Evolutionary conservation across 2,329 filamentous ascomycete genomes (phyloP), one percentile per base, ranked within the genome.

Genomic region (Colletotrichum kahawae): DNA sequence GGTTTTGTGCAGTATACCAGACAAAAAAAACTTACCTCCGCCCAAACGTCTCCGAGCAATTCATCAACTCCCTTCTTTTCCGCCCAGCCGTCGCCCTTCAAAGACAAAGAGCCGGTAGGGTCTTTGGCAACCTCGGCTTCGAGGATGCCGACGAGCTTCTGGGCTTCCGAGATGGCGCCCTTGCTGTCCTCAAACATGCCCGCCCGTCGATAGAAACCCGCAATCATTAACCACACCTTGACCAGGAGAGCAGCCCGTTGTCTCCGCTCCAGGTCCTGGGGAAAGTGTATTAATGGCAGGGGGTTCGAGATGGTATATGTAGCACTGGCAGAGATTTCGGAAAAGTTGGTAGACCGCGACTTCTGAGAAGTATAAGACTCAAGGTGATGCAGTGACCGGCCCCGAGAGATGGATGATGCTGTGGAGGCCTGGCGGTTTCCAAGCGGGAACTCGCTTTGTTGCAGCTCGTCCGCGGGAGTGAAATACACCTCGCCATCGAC

Each of bases 221-320:
- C 94, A 76, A 98, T 95, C 81, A 97, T 93, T 10, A 98, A 88
- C 97, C 97, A 99, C 36, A 98, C 92, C 78, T 93, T 93, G 24
- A 95, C 87, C 18, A 99, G 82, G 13, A 92, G 86, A 8, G 85
- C 85, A 36, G 84, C 86, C 59, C 90, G 87, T 68, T 88, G 88
- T 34, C 86, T 84, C 77, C 85, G 86, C 76, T 88, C 85, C 78
- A 89, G 88, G 12, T 89, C 88, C 77, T 88, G 89, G 9, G 90
- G 83, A 70, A 92, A 91, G 43, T 90, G 87, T 21, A 92, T 84
- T 18, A 87, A 79, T 1, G 90, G 90, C 57, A 92, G 81, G 8
- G 89, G 81, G 62, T 85, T 86, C 7, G 87, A 85, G 7, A 87
- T 83, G 5, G 88, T 83, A 74, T 88, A 86, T 29, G 85, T 83